These are phyloP conservation scores for Lachnellula willkommii DNA, from an alignment of 2,329 filamentous ascomycete genomes.

Conservation along the genomic window DNA sequence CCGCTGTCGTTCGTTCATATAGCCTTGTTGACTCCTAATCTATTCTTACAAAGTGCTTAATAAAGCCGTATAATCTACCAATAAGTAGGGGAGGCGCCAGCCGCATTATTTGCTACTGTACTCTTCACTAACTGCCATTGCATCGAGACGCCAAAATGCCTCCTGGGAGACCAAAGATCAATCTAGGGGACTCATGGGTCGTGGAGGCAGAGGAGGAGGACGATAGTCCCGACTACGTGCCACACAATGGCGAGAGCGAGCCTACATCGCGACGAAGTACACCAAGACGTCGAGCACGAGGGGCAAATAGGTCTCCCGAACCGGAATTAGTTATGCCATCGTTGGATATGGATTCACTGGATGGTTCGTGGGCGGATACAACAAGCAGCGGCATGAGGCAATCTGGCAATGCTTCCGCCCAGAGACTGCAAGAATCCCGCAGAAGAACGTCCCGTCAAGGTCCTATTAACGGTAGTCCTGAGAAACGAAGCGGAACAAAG, in stretches of 20 bases:
- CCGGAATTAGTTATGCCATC: slow-evolving; percentile 32
- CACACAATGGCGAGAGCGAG: slow-evolving; percentile 16
- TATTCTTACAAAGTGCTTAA: background rate
- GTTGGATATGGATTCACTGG: slow-evolving; percentile 26
- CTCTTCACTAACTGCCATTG: background rate
- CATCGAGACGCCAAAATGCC: slow-evolving; percentile 12
- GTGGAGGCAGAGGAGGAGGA: slow-evolving; percentile 18
- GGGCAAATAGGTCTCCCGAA: slow-evolving; percentile 25
- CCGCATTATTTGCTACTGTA: background rate
- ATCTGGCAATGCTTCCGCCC: slow-evolving; percentile 11
- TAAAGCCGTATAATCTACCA: background rate
- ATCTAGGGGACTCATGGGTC: slow-evolving; percentile 31
- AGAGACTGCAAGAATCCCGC: slow-evolving; percentile 14
- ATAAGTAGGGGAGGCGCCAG: background rate
- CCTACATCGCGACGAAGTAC: slow-evolving; percentile 9
- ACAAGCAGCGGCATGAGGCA: slow-evolving; percentile 17
- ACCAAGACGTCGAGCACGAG: slow-evolving; percentile 18
- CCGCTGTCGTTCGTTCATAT: background rate
- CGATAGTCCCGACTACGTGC: slow-evolving; percentile 19
- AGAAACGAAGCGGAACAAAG: slow-evolving; percentile 16
- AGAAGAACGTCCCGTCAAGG: slow-evolving; percentile 17
- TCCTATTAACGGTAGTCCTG: slow-evolving; percentile 18
- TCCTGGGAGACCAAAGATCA: slow-evolving; percentile 15
- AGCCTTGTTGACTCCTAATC: background rate
- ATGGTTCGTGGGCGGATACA: slow-evolving; percentile 26